Evolutionary conservation across 768 basidiomycete genomes (phyloP).

Genomic region (Epithele typhae): DNA sequence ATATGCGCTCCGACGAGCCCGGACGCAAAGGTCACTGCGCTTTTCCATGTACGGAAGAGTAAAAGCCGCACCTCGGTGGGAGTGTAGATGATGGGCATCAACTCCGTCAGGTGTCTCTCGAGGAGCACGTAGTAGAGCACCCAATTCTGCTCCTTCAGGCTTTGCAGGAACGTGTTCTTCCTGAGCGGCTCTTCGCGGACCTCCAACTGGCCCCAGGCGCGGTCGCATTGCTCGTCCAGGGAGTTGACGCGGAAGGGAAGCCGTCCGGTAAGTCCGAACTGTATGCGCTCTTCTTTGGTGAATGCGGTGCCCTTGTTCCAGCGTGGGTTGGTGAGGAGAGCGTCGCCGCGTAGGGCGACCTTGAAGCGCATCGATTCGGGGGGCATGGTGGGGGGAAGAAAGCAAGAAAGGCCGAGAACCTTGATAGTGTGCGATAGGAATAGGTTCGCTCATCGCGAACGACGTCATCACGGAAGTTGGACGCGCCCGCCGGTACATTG

Average conservation of each 20-base stretch:
- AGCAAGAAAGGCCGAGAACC: no score
- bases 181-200: constrained; percentile 35
- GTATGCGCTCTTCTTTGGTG: constrained; percentile 57
- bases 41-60: no score
- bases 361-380: constrained; percentile 14
- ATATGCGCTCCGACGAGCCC: no score
- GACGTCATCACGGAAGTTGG: no score
- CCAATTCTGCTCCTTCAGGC: constrained; percentile 75
- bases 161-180: constrained; percentile 76
- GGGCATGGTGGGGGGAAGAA: constrained; percentile 10
- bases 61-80: constrained; percentile 58
- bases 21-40: no score
- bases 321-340: constrained; percentile 57
- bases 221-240: constrained; percentile 69
- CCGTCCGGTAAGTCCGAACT: constrained; percentile 50
- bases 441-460: no score
- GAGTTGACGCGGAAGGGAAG: constrained; percentile 38
- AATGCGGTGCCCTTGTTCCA: constrained; percentile 87
- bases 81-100: constrained; percentile 72
- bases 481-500: no score
- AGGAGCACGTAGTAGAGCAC: constrained; percentile 71
- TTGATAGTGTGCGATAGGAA: not conserved
- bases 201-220: constrained; percentile 67
- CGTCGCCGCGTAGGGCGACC: constrained; percentile 56
- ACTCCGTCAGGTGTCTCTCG: constrained; percentile 38